These are phyloP conservation scores for Acer yangbiense DNA, from an alignment of 345 rosid genomes.

Conservation along the genomic window DNA sequence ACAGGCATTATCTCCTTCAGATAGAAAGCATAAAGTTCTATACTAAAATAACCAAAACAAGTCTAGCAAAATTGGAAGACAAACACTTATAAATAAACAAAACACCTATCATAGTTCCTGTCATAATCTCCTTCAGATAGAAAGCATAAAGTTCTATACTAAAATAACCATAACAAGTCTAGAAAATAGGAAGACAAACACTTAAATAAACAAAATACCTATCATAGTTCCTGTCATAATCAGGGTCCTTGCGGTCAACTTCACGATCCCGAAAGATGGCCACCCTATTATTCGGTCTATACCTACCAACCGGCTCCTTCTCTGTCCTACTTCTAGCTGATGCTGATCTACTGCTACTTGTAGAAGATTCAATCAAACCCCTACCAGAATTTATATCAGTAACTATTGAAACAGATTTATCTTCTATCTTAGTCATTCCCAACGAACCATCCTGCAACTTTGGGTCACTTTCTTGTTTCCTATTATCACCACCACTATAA, in stretches of 20 bases:
- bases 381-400: slow-evolving; percentile 45
- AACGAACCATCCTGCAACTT: slow-evolving; percentile 49
- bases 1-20: background rate
- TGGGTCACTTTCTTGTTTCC: slow-evolving; percentile 49
- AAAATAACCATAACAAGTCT: background rate
- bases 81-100: background rate
- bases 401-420: slow-evolving; percentile 43
- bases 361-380: slow-evolving; percentile 50
- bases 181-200: background rate
- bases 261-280: slow-evolving; percentile 87
- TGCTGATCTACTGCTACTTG: slow-evolving; percentile 50
- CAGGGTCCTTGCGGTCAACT: slow-evolving; percentile 74
- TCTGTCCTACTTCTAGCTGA: slow-evolving; percentile 62
- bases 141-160: slow-evolving; percentile 5
- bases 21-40: slow-evolving; percentile 2
- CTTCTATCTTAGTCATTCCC: slow-evolving; percentile 47
- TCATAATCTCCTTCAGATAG: background rate
- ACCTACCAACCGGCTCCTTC: slow-evolving; percentile 61
- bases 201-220: slow-evolving; percentile 38
- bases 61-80: slow-evolving; percentile 11
- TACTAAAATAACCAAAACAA: background rate
- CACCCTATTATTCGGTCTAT: slow-evolving; percentile 54
- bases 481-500: slow-evolving; percentile 34
- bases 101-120: no score
- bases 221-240: slow-evolving; percentile 78